Conservation (phyloP, 352 stramenopile genomes). For the Phytophthora pini region DNA sequence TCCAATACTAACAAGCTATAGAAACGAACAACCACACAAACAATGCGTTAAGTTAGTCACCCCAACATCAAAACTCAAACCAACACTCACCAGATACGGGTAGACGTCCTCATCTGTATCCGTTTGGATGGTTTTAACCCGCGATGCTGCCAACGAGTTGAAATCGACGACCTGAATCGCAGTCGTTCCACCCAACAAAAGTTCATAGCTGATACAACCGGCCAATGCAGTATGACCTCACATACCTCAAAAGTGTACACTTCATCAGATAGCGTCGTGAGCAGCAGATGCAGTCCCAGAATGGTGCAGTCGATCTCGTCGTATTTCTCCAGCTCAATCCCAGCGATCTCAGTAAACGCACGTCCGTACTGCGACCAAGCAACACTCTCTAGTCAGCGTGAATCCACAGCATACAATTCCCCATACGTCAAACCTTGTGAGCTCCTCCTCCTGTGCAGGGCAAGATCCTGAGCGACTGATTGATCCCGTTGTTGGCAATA, state of each 20-base stretch:
- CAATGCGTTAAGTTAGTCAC: constrained; percentile 4
- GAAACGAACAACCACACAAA: background rate
- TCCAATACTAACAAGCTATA: constrained; percentile 96
- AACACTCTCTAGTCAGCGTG: background rate
- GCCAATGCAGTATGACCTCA: background rate
- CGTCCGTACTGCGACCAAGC: constrained; percentile 59
- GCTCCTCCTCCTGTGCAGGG: constrained; percentile 85
- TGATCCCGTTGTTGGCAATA: constrained; percentile 76
- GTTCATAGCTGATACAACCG: background rate
- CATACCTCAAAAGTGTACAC: constrained; percentile 97
- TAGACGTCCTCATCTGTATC: constrained; percentile 84
- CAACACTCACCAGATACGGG: constrained; percentile 75
- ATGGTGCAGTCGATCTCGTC: constrained; percentile 98
- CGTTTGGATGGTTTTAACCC: constrained; percentile 80
- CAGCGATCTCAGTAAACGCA: constrained; percentile 77
- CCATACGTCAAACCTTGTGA: constrained; percentile 68
- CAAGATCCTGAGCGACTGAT: constrained; percentile 81
- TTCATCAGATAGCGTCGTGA: constrained; percentile 96
- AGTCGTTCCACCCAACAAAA: constrained; percentile 13
- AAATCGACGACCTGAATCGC: constrained; percentile 76
- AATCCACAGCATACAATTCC: background rate
- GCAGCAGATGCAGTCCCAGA: constrained; percentile 96
- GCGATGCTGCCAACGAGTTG: constrained; percentile 74
- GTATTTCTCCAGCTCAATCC: constrained; percentile 85
- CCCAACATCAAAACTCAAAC: background rate